Base-by-base conservation (phyloP, 495 filamentous ascomycete genomes). In the Oleoguttula mirabilis region DNA sequence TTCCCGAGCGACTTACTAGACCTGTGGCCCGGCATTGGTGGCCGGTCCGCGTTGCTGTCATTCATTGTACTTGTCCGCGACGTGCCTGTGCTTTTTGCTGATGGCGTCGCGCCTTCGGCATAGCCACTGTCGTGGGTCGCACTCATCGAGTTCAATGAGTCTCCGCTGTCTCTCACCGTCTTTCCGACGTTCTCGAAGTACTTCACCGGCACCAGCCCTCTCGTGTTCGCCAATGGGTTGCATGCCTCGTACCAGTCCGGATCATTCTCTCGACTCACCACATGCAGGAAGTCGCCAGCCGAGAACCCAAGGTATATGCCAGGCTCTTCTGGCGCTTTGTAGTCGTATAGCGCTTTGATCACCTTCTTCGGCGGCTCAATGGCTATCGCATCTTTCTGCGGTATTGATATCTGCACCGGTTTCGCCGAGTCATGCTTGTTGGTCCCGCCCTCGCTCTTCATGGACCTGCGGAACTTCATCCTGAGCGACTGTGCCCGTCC, bases 341-440 rank as follows among this genome's bases (percentile, higher is more conserved):
- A 95, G 58, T 94, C 85, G 69, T 88, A 94, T 32, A 95, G 79
- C 11, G 90, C 88, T 69, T 85, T 84, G 57, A 98, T 98, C 61
- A 98, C 90, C 77, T 94, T 95, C 65, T 94, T 96, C 0, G 90
- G 90, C 48, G 90, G 88, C 22, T 88, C 73, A 58, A 98, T 98
- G 8, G 90, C 87, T 45, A 93, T 73, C n/a, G 88, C 84, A 31
- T 85, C 80, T 58, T 98, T 98, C 42, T 84, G 84, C 1, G 87
- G 81, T 36, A 95, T 86, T 32, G 84, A 86, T 55, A 88, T 77
- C 54, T 88, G 83, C 44, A 82, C 79, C 51, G 78, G 73, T 61
- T 73, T 79, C 47, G 67, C 45, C 31, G 48, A 45, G 63, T 49
- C 62, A 49, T 45, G 48, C 43, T 52, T 60, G 52, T 15, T 44